Evolutionary conservation across 1,284 basidiomycete species (phyloP).

Genomic region (Baeospora myosura): DNA sequence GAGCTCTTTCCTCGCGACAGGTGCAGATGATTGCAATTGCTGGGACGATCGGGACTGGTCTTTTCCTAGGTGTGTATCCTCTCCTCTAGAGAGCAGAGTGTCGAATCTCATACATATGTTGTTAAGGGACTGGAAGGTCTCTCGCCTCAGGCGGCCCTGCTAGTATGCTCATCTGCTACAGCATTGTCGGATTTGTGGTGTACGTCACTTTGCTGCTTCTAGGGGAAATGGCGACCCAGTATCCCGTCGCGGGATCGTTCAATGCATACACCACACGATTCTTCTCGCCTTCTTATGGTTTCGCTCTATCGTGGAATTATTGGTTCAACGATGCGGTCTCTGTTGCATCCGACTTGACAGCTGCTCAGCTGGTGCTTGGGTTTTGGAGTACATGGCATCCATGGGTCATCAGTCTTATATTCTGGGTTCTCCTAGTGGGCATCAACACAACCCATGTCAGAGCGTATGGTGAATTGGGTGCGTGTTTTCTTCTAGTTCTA

Average conservation of each 20-base stretch:
- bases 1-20: conserved; percentile 63
- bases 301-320: conserved; percentile 63
- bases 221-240: conserved; percentile 79
- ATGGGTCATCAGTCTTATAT: conserved; percentile 66
- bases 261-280: conserved; percentile 71
- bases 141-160: conserved; percentile 70
- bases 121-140: conserved; percentile 57
- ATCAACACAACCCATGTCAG: conserved; percentile 62
- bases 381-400: conserved; percentile 60
- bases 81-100: neutral
- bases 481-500: conserved; percentile 9
- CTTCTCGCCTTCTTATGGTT: conserved; percentile 68
- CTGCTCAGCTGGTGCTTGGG: conserved; percentile 66
- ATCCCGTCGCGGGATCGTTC: conserved; percentile 76
- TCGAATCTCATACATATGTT: conserved; percentile 26
- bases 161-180: conserved; percentile 68
- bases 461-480: conserved; percentile 73
- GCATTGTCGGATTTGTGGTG: conserved; percentile 59
- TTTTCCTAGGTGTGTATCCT: conserved; percentile 45
- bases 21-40: conserved; percentile 80
- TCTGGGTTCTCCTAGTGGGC: conserved; percentile 64
- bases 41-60: conserved; percentile 63
- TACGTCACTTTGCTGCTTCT: conserved; percentile 67
- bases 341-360: conserved; percentile 69
- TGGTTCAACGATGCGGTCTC: conserved; percentile 82